phyloP scores from a whole-genome alignment of 106 monocot species.

The Dendrobium nobile region DNA sequence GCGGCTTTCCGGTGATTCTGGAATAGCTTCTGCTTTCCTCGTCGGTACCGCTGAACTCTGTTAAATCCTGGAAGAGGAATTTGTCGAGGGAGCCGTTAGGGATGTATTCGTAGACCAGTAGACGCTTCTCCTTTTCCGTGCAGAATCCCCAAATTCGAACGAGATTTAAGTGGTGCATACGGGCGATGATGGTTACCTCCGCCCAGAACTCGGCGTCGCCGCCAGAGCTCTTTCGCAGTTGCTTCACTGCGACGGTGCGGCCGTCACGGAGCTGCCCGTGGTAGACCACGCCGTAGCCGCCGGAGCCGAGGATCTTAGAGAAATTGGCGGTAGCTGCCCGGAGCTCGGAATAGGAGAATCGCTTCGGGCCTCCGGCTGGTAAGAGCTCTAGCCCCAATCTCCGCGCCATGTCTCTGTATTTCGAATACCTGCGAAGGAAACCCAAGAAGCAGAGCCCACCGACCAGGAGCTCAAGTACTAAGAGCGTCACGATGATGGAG shows the following conservation, averaged over 20 bases:
- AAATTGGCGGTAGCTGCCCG: slow-evolving; percentile 53
- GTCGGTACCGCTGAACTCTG: not conserved
- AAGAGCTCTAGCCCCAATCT: slow-evolving; percentile 57
- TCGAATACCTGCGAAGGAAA: slow-evolving; percentile 58
- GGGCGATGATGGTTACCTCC: slow-evolving; percentile 68
- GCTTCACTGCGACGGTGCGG: slow-evolving; percentile 54
- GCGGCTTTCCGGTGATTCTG: not conserved
- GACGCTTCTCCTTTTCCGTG: slow-evolving; percentile 62
- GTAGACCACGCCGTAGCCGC: slow-evolving; percentile 53
- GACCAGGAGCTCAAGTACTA: slow-evolving; percentile 51
- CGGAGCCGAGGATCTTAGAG: slow-evolving; percentile 40
- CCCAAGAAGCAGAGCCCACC: slow-evolving; percentile 64
- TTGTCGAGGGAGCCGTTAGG: slow-evolving; percentile 71
- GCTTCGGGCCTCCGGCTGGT: slow-evolving; percentile 50
- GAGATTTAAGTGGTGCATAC: slow-evolving; percentile 89
- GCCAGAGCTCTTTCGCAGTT: slow-evolving; percentile 27
- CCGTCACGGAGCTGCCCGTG: slow-evolving; percentile 46
- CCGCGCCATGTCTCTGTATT: slow-evolving; percentile 76
- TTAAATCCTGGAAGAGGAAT: slow-evolving; percentile 37
- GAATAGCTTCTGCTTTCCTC: not conserved
- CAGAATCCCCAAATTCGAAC: slow-evolving; percentile 90
- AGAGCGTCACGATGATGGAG: slow-evolving; percentile 34
- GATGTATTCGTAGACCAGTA: slow-evolving; percentile 84
- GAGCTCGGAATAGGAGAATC: slow-evolving; percentile 54
- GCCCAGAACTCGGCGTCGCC: slow-evolving; percentile 77